These are phyloP conservation scores for Aquilaria yunnanensis DNA, from an alignment of 345 rosid genomes.

Conservation along the genomic window DNA sequence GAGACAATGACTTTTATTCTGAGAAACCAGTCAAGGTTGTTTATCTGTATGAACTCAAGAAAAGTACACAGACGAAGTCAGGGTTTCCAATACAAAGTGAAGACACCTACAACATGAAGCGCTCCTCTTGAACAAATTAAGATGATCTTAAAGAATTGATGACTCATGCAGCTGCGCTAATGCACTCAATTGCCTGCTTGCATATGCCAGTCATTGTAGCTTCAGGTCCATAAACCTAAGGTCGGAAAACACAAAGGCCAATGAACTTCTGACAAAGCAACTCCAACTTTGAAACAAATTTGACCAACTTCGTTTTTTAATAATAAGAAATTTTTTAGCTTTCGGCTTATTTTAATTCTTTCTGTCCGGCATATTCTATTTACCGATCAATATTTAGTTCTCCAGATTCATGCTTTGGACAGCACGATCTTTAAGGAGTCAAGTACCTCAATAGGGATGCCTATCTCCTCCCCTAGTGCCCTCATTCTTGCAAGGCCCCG, in stretches of 20 bases:
- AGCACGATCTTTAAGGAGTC: background rate
- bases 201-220: constrained; percentile 97
- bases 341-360: too few species aligned
- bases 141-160: background rate
- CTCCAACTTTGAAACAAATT: background rate
- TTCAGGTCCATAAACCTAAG: constrained; percentile 86
- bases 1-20: background rate
- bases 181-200: constrained; percentile 85
- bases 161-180: constrained; percentile 59
- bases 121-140: background rate
- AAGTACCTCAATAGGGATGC: constrained; percentile 85
- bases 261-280: background rate
- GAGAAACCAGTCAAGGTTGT: constrained; percentile 4
- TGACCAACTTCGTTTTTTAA: background rate
- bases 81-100: constrained; percentile 9
- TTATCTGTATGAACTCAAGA: constrained; percentile 6
- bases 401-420: background rate
- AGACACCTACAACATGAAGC: constrained; percentile 9
- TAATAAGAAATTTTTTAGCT: background rate
- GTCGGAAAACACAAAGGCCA: background rate
- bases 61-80: constrained; percentile 1
- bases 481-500: constrained; percentile 87
- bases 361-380: too few species aligned
- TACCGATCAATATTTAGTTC: background rate
- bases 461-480: constrained; percentile 59